Evolutionary conservation across 1,284 basidiomycete species (phyloP), one percentile per base, ranked within the genome.

Genomic region (Ganoderma meredithae): DNA sequence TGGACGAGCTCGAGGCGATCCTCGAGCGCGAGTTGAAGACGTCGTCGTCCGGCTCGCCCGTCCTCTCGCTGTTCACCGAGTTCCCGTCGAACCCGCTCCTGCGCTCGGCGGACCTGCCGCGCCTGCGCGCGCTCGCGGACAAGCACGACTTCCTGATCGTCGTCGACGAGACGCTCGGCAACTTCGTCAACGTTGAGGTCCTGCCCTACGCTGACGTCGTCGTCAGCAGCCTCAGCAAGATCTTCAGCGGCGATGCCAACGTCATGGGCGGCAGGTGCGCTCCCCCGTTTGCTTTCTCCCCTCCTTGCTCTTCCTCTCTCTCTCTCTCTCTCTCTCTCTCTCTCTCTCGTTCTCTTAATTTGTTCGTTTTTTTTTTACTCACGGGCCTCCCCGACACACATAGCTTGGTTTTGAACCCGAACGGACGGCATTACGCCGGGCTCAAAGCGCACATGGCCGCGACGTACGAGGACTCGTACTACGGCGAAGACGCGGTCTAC

Each of bases 121-220:
- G 91, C 13, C 83, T 99, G 25, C 87, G 96, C 61, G 77, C 83
- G 22, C 84, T 99, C 10, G 97, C 97, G 0, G 95, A 99, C 80
- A 88, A 93, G 78, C 92, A 96, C 76, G 89, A 92, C 55, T 99
- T 99, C 79, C 80, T 96, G 39, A 87, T 99, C 63, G 90, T 98
- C 22, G 85, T 99, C 39, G 97, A 99, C 78, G 98, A 99, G 79
- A 99, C 96, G 1, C 90, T 99, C 63, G 97, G 97, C 40, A 99
- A 97, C 79, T 97, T 98, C 75, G 88, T 96, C 73, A 99, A 99
- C 74, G 96, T 99, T 58, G 93, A 98, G 75, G 94, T 98, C 6
- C 83, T 98, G 4, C 92, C 92, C 4, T 95, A 90, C 72, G 95
- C 93, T 1, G 98, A 99, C 80, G 88, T 99, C 36, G 90, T 98